phyloP scores from a whole-genome alignment of 1,284 basidiomycete genomes.

The Coniophora puteana region DNA sequence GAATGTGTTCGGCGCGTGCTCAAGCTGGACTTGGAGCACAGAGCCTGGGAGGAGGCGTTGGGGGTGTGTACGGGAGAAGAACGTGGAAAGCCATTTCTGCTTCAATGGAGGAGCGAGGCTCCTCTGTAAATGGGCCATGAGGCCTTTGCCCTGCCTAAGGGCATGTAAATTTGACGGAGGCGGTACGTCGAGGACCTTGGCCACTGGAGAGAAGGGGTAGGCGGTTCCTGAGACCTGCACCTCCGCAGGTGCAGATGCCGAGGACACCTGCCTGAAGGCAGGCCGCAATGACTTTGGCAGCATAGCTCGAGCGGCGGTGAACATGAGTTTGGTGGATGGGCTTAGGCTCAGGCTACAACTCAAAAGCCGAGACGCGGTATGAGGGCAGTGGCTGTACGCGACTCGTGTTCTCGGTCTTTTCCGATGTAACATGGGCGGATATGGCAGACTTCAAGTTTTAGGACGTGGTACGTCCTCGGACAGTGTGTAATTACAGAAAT shows the following conservation, averaged over 20 bases:
- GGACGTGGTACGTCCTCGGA: too few species aligned
- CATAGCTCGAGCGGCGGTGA: constrained; percentile 9
- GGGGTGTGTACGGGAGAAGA: constrained; percentile 70
- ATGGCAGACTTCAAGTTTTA: too few species aligned
- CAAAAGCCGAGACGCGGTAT: too few species aligned
- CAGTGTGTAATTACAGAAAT: too few species aligned
- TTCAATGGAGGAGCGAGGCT: constrained; percentile 67
- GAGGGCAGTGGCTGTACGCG: too few species aligned
- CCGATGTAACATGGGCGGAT: too few species aligned
- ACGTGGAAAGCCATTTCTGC: constrained; percentile 55
- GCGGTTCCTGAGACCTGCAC: too few species aligned
- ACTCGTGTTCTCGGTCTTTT: neutral
- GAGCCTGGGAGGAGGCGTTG: constrained; percentile 75
- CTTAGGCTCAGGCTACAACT: neutral
- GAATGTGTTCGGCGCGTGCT: constrained; percentile 73
- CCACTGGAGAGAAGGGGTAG: constrained; percentile 84
- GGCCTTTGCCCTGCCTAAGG: constrained; percentile 67
- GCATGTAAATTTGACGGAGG: constrained; percentile 40
- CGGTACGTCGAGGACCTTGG: constrained; percentile 55
- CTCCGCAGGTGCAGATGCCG: constrained; percentile 16
- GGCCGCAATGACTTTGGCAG: constrained; percentile 9
- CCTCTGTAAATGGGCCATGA: constrained; percentile 74
- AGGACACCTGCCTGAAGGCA: constrained; percentile 22
- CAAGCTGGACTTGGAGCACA: constrained; percentile 71
- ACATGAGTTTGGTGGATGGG: too few species aligned